Base-by-base conservation (phyloP, 768 basidiomycete species). In the Crepidotus variabilis region DNA sequence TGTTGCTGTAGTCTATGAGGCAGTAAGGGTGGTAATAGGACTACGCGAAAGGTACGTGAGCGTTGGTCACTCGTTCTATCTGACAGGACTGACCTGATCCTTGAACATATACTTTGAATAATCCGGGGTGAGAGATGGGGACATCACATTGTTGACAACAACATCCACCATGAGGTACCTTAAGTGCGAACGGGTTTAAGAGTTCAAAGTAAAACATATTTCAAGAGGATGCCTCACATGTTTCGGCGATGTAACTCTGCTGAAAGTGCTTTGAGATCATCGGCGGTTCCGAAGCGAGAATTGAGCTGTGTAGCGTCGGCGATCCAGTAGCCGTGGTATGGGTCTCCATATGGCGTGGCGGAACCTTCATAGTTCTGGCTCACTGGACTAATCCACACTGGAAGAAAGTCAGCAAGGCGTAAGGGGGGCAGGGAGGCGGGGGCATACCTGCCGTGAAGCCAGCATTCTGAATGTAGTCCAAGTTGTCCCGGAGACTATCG, bases 271-370 rank as follows among this genome's bases (percentile, higher is more conserved):
- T 85, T 86, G 51, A 93, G 77, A 65, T 93, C 92, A 55, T 84
- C 80, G 1, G 83, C 72, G 1, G 86, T 83, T 22, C 92, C 92
- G 61, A 92, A 93, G 51, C 77, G 81, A 49, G 74, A 63, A 70
- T 92, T 93, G 39, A 93, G 76, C 60, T 79, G 63, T 57, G 83
- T 74, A 24, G 87, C 77, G 67, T 93, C 86, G 51, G 83, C 79
- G 28, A 84, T 78, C 90, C 92, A 93, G 71, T 93, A 92, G 16
- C 91, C 91, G 63, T 92, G 91, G 71, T 94, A 94, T 14, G 92
- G 73, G 63, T 91, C 88, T 18, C 91, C 90, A 66, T 92, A 93
- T 0, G 82, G 73, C 2, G 88, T 84, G 48, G 79, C 66, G 11
- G 86, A 82, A 0, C 89, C 88, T 35, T 88, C 71, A 58, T 88